phyloP scores from a whole-genome alignment of 1,284 basidiomycete species.

The Laetiporus sulphureus region DNA sequence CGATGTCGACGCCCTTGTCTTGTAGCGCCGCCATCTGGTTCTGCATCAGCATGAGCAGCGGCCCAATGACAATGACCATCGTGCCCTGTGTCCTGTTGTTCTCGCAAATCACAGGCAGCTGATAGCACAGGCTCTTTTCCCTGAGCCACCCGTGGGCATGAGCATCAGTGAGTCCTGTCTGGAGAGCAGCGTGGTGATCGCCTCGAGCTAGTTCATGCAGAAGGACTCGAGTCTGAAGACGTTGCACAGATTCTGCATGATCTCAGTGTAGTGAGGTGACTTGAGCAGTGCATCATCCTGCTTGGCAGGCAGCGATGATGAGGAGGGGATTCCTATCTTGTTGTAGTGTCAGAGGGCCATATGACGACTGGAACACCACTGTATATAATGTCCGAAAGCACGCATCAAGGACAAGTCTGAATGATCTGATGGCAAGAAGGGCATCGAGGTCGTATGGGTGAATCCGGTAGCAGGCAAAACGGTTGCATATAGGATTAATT shows the following conservation, averaged over 20 bases:
- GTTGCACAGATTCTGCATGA: constrained; percentile 52
- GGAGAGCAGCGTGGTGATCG: constrained; percentile 74
- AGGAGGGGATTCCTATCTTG: too few relatives aligned
- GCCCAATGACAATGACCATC: constrained; percentile 89
- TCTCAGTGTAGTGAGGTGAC: constrained; percentile 46
- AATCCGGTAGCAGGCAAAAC: too few relatives aligned
- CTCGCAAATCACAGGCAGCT: constrained; percentile 82
- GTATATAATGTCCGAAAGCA: too few relatives aligned
- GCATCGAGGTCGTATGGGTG: too few relatives aligned
- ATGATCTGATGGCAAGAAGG: too few relatives aligned
- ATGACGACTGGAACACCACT: too few relatives aligned
- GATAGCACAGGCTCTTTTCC: constrained; percentile 85
- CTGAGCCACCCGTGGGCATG: constrained; percentile 98
- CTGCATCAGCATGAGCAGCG: constrained; percentile 84
- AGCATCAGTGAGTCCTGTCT: constrained; percentile 90
- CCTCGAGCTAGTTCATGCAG: constrained; percentile 82
- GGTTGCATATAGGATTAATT: too few relatives aligned
- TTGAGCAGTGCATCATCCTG: constrained; percentile 7
- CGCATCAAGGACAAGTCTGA: neutral
- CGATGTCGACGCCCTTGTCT: constrained; percentile 63
- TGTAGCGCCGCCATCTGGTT: constrained; percentile 80
- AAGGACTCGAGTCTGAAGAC: constrained; percentile 71
- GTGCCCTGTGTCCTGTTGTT: constrained; percentile 70
- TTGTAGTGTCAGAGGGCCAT: too few relatives aligned
- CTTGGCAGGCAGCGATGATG: neutral